Conservation (phyloP, 305 asterid genomes). For the Solanum aculeatissimum region DNA sequence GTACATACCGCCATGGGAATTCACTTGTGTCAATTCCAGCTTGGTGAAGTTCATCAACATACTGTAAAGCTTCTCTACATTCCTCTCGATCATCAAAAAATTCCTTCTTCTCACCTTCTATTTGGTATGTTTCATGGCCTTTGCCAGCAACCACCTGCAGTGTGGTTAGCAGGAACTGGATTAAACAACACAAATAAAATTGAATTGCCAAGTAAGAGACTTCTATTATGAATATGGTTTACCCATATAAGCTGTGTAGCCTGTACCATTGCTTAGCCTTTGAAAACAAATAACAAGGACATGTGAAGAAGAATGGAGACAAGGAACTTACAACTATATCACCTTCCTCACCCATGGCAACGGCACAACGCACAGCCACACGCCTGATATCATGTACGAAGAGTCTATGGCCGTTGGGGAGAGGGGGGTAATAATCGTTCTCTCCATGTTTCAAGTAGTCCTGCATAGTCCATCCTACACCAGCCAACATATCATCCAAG, state of each 20-base stretch:
- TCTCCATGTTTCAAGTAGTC: conserved; percentile 91
- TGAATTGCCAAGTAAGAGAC: neutral
- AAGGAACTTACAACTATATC: conserved; percentile 74
- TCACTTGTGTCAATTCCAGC: conserved; percentile 99
- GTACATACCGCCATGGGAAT: conserved; percentile 90
- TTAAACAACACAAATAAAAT: neutral
- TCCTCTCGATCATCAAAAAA: conserved; percentile 95
- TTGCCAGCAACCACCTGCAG: conserved; percentile 93
- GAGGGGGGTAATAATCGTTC: conserved; percentile 96
- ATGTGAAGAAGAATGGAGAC: neutral
- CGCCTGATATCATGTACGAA: conserved; percentile 92
- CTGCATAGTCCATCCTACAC: conserved; percentile 95
- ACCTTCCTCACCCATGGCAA: conserved; percentile 99
- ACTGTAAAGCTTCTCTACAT: conserved; percentile 95
- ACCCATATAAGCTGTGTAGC: neutral
- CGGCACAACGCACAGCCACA: conserved; percentile 95
- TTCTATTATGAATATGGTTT: neutral
- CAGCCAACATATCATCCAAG: conserved; percentile 93
- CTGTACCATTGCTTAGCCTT: neutral
- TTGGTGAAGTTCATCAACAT: conserved; percentile 98
- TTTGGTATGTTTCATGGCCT: conserved; percentile 79
- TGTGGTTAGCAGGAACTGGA: neutral
- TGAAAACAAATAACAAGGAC: neutral
- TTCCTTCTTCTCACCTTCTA: conserved; percentile 84
- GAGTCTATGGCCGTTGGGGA: conserved; percentile 75